Conservation (phyloP, 1,284 basidiomycete species). For the Ceraceosorus guamensis region DNA sequence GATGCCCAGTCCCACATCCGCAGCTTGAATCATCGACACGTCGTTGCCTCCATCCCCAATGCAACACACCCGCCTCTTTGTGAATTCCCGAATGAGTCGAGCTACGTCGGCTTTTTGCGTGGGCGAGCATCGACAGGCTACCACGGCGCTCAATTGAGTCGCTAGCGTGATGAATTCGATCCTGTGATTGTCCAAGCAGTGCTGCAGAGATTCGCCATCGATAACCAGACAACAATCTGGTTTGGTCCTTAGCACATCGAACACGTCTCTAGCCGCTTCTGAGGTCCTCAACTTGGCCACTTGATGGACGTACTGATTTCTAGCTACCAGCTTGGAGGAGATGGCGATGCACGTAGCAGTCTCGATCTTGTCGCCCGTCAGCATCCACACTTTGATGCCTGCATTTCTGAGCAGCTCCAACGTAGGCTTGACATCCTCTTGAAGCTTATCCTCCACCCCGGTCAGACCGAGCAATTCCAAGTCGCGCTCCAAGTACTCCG, state of each 20-base stretch:
- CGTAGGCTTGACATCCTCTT: constrained; percentile 91
- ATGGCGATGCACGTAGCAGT: constrained; percentile 98
- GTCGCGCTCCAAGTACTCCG: constrained; percentile 74
- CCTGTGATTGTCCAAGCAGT: constrained; percentile 68
- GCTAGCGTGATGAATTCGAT: constrained; percentile 92
- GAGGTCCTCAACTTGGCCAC: constrained; percentile 79
- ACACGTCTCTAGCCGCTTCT: constrained; percentile 63
- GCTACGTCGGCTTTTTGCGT: constrained; percentile 98
- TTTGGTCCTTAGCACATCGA: constrained; percentile 92
- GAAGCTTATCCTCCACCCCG: constrained; percentile 96
- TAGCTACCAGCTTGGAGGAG: constrained; percentile 87
- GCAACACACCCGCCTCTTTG: constrained; percentile 91
- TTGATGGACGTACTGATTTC: constrained; percentile 96
- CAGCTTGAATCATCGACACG: constrained; percentile 91
- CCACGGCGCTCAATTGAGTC: constrained; percentile 89
- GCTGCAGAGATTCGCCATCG: constrained; percentile 92
- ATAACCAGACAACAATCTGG: constrained; percentile 96
- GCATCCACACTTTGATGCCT: constrained; percentile 99
- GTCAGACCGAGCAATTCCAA: constrained; percentile 87
- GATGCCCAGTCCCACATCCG: constrained; percentile 90
- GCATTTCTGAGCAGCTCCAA: constrained; percentile 89
- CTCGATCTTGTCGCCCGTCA: constrained; percentile 98
- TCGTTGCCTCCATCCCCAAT: constrained; percentile 94
- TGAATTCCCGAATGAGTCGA: constrained; percentile 76
- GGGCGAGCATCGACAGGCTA: constrained; percentile 94